Evolutionary conservation across 208 protist genomes (phyloP).

Genomic region (Acanthamoeba quina): DNA sequence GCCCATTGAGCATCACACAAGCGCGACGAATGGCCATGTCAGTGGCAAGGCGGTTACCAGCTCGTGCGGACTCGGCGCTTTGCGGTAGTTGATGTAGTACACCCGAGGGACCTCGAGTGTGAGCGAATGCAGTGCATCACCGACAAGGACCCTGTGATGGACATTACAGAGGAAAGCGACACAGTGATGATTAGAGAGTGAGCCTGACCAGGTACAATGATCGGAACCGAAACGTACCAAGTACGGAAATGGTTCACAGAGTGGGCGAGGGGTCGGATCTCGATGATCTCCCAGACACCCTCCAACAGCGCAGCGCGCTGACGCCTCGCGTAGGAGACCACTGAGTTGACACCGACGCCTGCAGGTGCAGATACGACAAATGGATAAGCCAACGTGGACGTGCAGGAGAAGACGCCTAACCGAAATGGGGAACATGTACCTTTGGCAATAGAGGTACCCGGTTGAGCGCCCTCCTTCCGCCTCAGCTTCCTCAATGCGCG

Average conservation of each 20-base stretch:
- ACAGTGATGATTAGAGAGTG: neutral
- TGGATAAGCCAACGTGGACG: neutral
- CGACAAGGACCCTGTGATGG: slow-evolving; percentile 59
- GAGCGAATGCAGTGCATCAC: slow-evolving; percentile 70
- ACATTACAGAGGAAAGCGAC: neutral
- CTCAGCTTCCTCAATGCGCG: slow-evolving; percentile 37
- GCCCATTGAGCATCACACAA: neutral
- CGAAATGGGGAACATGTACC: neutral
- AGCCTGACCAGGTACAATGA: too few species aligned
- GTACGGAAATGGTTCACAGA: slow-evolving; percentile 58
- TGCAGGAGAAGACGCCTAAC: neutral
- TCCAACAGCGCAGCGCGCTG: slow-evolving; percentile 63
- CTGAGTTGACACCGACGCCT: slow-evolving; percentile 12
- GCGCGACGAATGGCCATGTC: neutral
- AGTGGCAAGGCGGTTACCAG: neutral
- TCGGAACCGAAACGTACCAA: neutral
- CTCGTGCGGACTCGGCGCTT: slow-evolving; percentile 37
- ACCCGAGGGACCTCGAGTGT: slow-evolving; percentile 67
- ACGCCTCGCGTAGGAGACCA: slow-evolving; percentile 51
- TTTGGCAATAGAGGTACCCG: neutral
- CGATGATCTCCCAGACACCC: slow-evolving; percentile 59
- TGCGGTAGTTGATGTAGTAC: slow-evolving; percentile 73
- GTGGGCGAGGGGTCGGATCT: slow-evolving; percentile 10
- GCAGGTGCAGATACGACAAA: neutral
- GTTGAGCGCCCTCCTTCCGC: slow-evolving; percentile 16